Evolutionary conservation across 1,139 yeast genomes (phyloP), one percentile per base, ranked within the genome.

Genomic region (Yamadazyma buinensis): DNA sequence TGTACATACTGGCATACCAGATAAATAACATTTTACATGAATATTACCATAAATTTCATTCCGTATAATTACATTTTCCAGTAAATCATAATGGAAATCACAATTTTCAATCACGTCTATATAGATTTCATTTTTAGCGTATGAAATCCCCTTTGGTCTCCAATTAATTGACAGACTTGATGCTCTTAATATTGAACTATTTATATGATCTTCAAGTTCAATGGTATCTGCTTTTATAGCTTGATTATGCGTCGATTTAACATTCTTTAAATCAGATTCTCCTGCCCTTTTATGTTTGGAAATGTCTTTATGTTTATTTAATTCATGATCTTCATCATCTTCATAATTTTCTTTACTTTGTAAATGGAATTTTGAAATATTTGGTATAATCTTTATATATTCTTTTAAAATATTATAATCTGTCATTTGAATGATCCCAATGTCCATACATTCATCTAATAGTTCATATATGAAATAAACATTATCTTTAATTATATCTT

Each of bases 121-220:
- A 43, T 61, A 69, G 8, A 69, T 67, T 45, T 69, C 75, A 48
- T 69, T 69, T 36, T 69, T 69, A 14, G 72, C 58, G 44, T 69
- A 69, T 38, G 61, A 67, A 2, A 69, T 68, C 11, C 75, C 75
- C 44, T 68, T 68, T 8, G 73, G 74, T 34, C 75, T 47, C 75
- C 75, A 69, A 44, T 61, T 67, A 15, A 69, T 63, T 0, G 70
- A 57, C 61, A 62, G 69, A 2, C 67, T 57, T 17, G 64, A 59
- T 0, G 73, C 65, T 26, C 73, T 63, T 47, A 52, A 64, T 11
- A 84, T 74, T 13, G 84, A 75, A 30, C 85, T 76, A 49, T 84
- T 83, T 40, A 82, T 66, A 23, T 50, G 42, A 4, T 52, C 46
- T 10, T 61, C 59, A 12, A 56, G 42, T 1, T 49, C 49, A n/a